Evolutionary conservation across 108 stramenopile genomes (phyloP), one percentile per base, ranked within the genome.

Genomic region (Parietichytrium sp.): DNA sequence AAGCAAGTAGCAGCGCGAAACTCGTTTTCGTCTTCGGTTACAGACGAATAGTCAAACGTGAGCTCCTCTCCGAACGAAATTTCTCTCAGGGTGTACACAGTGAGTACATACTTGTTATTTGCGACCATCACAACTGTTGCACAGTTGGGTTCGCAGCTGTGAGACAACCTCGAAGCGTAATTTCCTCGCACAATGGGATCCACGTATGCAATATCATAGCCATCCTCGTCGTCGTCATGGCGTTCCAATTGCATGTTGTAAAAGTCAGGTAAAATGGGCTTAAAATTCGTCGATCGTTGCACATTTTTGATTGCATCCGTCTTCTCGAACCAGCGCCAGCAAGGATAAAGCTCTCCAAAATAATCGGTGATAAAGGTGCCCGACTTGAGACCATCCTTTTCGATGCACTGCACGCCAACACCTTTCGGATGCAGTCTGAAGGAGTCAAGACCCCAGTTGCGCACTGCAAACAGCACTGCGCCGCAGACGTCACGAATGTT

Each of bases 261-360:
- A 31, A 84, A 84, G 47, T 84, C 83, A n/a, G 83, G 83, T 12
- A 84, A 53, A 15, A 79, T 84, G 13, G 83, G 83, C 80, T 84
- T 84, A 0, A 84, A 33, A 16, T 54, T 49, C 2, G 23, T 49
- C 29, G 29, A 27, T 79, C 80, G 80, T 53, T 84, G 83, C 1
- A 80, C 83, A 49, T 84, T 78, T 45, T 84, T 54, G 29, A 84
- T 55, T 18, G 79, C 83, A 47, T 84, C 80, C 30, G 47, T 61
- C 8, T 77, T 31, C 82, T 82, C 82, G 27, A 61, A 82, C 82
- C 82, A 82, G 30, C 82, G 82, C 61, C 79, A 84, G n/a, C 80
- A 45, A 23, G 83, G 54, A 51, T 55, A 84, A n/a, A 84, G 42
- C 53, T 84, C 83, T 8, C 83, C 83, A 4, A 84, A 52, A 3